Evolutionary conservation across 768 basidiomycete genomes (phyloP).

Genomic region (Lentinus brumalis): DNA sequence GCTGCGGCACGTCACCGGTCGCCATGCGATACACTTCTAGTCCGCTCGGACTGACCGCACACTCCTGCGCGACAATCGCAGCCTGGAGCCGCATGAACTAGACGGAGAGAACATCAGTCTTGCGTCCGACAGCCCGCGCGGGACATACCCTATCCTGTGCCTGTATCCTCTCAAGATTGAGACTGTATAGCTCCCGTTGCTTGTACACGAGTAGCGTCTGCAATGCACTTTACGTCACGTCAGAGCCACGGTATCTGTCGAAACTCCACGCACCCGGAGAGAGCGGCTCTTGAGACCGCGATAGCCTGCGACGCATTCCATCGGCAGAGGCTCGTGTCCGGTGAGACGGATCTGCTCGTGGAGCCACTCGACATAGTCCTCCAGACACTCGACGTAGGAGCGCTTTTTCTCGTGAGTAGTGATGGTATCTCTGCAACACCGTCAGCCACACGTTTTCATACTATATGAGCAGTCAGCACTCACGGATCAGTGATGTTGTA

Average conservation of each 20-base stretch:
- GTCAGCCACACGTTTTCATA: slow-evolving; percentile 5
- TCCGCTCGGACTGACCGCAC: too few relatives aligned
- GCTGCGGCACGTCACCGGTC: too few relatives aligned
- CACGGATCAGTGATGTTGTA: slow-evolving; percentile 66
- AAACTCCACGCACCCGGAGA: slow-evolving; percentile 50
- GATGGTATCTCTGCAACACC: slow-evolving; percentile 56
- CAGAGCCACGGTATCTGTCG: neutral
- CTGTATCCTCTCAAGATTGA: slow-evolving; percentile 50
- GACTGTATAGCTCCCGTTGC: slow-evolving; percentile 54
- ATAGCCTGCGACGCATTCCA: slow-evolving; percentile 35
- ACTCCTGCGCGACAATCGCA: too few relatives aligned
- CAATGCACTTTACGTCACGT: neutral
- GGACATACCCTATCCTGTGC: slow-evolving; percentile 69
- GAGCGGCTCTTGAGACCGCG: slow-evolving; percentile 67
- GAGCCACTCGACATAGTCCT: slow-evolving; percentile 68
- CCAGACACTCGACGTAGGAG: slow-evolving; percentile 71
- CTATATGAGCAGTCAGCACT: slow-evolving; percentile 25
- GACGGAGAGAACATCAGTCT: too few relatives aligned
- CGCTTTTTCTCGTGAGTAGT: slow-evolving; percentile 80
- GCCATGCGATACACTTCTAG: too few relatives aligned
- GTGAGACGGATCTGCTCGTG: slow-evolving; percentile 61
- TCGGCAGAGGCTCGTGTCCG: slow-evolving; percentile 43
- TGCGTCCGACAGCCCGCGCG: too few relatives aligned
- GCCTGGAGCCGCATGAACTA: too few relatives aligned
- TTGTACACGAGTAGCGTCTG: slow-evolving; percentile 74